Base-by-base conservation (phyloP, 371 early-diverging fungal genomes). In the Entomophthora muscae region DNA sequence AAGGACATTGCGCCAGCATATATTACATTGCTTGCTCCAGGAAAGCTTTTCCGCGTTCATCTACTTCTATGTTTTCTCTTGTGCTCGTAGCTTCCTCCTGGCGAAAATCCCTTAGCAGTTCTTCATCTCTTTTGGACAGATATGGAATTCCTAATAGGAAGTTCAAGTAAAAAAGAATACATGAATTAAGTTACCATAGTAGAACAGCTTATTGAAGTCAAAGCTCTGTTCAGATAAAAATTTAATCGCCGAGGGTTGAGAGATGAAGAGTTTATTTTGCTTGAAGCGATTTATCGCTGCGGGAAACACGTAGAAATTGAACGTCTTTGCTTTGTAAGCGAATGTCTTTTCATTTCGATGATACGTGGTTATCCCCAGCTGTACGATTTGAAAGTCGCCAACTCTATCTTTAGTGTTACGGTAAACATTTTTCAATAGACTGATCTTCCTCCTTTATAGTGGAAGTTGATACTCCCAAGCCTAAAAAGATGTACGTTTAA, bases 191-290 rank as follows among this genome's bases (percentile, higher is more conserved):
- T 28, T 58, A 58, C 59, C 30, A 31, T 31, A 21, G 30, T 58
- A 58, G 26, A 58, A 58, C 13, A 58, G 59, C 31, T 58, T 58
- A 31, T 58, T 58, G 32, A 58, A 58, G 26, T 58, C 59, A 31
- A 58, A 58, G 32, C 59, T 30, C 26, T 58, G 28, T 10, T 23
- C 31, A 17, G 28, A 30, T 30, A 58, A 58, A 31, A 58, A 58
- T 10, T 31, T 58, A 3, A 58, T 58, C 7, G 59, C 59, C 22
- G 59, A 58, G 21, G 59, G 59, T 17, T 58, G 24, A 31, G 17
- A 58, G 22, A 58, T 30, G 26, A 58, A 58, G 17, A 28, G 21
- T 13, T 10, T 21, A 31, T 21, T 28, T 21, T 21, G 3, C 31
- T 58, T 30, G 10, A 21, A 21, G 12, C 31, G 24, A 27, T 28